phyloP scores from a whole-genome alignment of 345 rosid species.

The Melaleuca alternifolia region DNA sequence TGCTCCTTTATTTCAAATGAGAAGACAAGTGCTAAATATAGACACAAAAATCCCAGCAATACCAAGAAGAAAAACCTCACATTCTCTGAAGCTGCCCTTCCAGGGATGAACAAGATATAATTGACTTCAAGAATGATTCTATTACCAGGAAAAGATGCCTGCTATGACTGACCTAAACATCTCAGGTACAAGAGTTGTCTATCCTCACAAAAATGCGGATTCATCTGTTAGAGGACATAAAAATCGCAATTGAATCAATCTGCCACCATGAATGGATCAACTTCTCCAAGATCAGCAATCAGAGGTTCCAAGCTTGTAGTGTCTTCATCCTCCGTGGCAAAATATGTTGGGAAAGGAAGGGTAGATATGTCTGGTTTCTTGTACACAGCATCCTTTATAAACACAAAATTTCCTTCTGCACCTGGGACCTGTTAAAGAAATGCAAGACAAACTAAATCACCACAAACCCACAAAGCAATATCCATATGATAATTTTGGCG shows the following conservation, averaged over 20 bases:
- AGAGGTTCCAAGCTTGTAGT: conserved; percentile 31
- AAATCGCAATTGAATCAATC: conserved; percentile 18
- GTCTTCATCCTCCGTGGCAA: conserved; percentile 55
- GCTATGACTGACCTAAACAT: background rate
- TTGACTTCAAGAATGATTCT: background rate
- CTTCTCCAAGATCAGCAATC: conserved; percentile 75
- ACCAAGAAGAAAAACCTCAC: background rate
- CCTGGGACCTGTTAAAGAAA: conserved; percentile 64
- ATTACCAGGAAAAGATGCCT: background rate
- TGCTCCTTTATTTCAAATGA: background rate
- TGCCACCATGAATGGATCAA: conserved; percentile 79
- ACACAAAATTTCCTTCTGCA: conserved; percentile 82
- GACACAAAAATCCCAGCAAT: background rate
- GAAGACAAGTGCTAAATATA: background rate
- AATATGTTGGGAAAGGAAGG: conserved; percentile 90
- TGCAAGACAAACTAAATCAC: background rate
- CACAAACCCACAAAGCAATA: background rate
- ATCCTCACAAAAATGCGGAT: background rate
- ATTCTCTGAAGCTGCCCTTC: background rate
- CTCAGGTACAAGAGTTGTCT: background rate
- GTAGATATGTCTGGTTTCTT: conserved; percentile 60
- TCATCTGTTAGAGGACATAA: background rate
- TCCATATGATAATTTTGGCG: background rate
- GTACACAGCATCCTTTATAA: conserved; percentile 71
- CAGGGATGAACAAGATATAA: background rate